phyloP scores from a whole-genome alignment of 2,329 filamentous ascomycete species.

The Cladosporium velox region DNA sequence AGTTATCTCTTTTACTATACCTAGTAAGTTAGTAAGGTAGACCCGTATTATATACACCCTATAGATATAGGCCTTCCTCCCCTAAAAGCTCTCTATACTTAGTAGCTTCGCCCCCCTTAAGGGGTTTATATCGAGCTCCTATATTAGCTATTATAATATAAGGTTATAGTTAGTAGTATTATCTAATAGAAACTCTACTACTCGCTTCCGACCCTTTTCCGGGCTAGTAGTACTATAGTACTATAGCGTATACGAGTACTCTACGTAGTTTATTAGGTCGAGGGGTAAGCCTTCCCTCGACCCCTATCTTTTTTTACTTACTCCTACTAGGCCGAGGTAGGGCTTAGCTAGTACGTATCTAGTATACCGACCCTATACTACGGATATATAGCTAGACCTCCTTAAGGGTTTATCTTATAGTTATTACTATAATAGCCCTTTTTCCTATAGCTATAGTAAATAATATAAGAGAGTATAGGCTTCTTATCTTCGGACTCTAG shows the following conservation, averaged over 20 bases:
- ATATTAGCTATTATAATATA: not conserved
- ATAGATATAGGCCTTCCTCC: not conserved
- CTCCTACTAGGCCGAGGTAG: too few species aligned
- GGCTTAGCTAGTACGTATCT: not conserved
- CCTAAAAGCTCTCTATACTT: not conserved
- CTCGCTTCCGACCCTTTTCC: not conserved
- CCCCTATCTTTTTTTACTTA: not conserved
- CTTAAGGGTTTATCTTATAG: not conserved
- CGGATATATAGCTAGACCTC: not conserved
- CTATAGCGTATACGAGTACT: not conserved
- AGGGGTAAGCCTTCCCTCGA: not conserved
- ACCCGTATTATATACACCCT: too few species aligned
- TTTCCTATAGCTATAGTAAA: too few species aligned
- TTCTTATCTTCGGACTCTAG: not conserved
- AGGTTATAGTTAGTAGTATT: not conserved
- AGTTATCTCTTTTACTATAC: too few species aligned
- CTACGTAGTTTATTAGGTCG: not conserved
- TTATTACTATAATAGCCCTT: not conserved
- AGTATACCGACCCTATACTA: not conserved
- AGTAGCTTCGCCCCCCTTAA: not conserved
- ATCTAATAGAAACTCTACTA: not conserved
- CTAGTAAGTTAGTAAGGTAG: too few species aligned
- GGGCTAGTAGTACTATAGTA: not conserved
- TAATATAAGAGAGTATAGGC: not conserved
- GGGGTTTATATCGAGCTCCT: not conserved